These are phyloP conservation scores for Arabidopsis arenosa DNA, from an alignment of 345 rosid genomes.

Conservation along the genomic window DNA sequence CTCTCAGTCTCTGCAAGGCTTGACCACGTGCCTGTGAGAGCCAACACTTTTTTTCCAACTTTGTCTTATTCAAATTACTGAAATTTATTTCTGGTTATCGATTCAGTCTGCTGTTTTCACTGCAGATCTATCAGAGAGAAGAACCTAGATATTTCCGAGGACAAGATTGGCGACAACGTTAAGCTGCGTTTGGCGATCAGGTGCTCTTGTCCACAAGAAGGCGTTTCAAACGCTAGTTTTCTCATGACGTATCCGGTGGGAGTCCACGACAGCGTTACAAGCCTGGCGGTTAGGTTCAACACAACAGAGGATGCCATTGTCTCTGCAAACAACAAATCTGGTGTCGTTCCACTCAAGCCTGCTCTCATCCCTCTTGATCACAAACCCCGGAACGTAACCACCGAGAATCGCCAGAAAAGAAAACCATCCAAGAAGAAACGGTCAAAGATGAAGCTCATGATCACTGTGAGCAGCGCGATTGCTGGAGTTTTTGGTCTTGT, in stretches of 20 bases:
- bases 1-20: conserved; percentile 68
- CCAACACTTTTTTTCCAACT: neutral
- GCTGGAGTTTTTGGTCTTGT: conserved; percentile 57
- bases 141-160: conserved; percentile 58
- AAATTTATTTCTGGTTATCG: neutral
- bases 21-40: conserved; percentile 62
- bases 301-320: conserved; percentile 66
- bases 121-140: conserved; percentile 55
- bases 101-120: neutral
- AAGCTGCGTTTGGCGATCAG: conserved; percentile 58
- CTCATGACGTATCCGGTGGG: conserved; percentile 69
- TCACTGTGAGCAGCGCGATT: conserved; percentile 62
- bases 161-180: conserved; percentile 51
- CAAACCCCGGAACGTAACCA: conserved; percentile 41
- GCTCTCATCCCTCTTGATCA: conserved; percentile 66
- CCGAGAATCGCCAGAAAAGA: conserved; percentile 45
- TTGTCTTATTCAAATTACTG: neutral
- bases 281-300: conserved; percentile 64
- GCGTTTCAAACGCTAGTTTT: conserved; percentile 48
- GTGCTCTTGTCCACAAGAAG: conserved; percentile 63
- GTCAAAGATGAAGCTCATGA: conserved; percentile 59
- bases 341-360: conserved; percentile 54
- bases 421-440: conserved; percentile 36
- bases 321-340: conserved; percentile 60
- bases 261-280: conserved; percentile 59